Evolutionary conservation across 2,329 filamentous ascomycete species (phyloP).

Genomic region (Myriangium duriaei): DNA sequence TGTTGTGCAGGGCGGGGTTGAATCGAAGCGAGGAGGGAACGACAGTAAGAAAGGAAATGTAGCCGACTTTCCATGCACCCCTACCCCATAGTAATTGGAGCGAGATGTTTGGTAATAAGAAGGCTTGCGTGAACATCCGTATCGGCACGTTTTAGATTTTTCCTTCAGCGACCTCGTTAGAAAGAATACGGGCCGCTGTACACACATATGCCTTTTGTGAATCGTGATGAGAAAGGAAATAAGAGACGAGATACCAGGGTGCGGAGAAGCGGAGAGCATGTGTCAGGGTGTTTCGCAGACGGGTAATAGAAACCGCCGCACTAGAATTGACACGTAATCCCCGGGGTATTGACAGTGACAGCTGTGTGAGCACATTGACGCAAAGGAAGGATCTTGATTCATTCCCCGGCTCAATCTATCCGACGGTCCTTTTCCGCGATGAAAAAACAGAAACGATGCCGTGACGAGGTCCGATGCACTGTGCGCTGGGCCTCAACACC

Average conservation of each 20-base stretch:
- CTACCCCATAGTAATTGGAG: slow-evolving; percentile 37
- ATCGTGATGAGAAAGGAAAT: not conserved
- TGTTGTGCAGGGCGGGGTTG: too few species aligned
- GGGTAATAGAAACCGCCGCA: too few species aligned
- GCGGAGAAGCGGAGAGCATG: too few species aligned
- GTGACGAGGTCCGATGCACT: not conserved
- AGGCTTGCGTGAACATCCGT: slow-evolving; percentile 30
- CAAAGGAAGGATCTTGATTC: not conserved
- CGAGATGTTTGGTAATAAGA: slow-evolving; percentile 55
- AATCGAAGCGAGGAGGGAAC: too few species aligned
- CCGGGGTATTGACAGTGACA: too few species aligned
- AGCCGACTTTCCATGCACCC: slow-evolving; percentile 53
- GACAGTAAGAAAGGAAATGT: too few species aligned
- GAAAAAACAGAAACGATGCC: not conserved
- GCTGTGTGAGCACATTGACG: too few species aligned
- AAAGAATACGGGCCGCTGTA: slow-evolving; percentile 50
- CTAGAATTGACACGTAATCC: too few species aligned
- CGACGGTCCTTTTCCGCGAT: not conserved
- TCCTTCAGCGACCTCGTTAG: slow-evolving; percentile 57
- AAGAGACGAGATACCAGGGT: too few species aligned
- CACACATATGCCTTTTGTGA: slow-evolving; percentile 52
- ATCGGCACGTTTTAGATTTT: slow-evolving; percentile 47
- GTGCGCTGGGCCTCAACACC: too few species aligned
- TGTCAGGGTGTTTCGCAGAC: too few species aligned
- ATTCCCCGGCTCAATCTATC: not conserved